phyloP scores from a whole-genome alignment of 352 stramenopile genomes.

The Globisporangium rhizosaccharum region DNA sequence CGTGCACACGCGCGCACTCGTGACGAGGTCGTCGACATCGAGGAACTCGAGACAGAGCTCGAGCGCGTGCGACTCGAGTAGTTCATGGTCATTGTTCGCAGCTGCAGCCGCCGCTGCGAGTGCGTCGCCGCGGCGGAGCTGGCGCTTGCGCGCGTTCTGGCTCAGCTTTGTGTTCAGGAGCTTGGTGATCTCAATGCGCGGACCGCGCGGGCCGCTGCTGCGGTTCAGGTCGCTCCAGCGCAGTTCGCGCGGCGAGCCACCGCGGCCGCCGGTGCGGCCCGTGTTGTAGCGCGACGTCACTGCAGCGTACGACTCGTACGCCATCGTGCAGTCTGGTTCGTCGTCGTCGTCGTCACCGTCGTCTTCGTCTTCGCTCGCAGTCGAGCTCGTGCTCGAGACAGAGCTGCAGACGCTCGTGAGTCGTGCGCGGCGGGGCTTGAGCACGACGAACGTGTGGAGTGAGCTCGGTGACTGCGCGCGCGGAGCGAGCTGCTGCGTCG shows the following conservation, averaged over 20 bases:
- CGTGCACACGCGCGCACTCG: constrained; percentile 36
- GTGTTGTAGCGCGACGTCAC: constrained; percentile 42
- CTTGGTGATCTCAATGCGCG: constrained; percentile 23
- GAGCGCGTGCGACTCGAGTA: constrained; percentile 43
- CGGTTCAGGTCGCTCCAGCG: constrained; percentile 71
- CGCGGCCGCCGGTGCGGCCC: constrained; percentile 4
- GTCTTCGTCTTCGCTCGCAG: constrained; percentile 33
- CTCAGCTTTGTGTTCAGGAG: constrained; percentile 18
- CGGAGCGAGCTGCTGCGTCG: background rate
- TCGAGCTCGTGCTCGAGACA: constrained; percentile 22
- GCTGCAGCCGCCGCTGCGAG: constrained; percentile 6
- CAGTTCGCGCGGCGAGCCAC: constrained; percentile 29
- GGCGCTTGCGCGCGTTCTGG: constrained; percentile 25
- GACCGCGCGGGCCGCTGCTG: constrained; percentile 42
- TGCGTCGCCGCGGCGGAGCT: constrained; percentile 9
- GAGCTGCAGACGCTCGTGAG: constrained; percentile 31
- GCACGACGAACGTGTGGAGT: constrained; percentile 15
- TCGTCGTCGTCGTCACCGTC: constrained; percentile 17
- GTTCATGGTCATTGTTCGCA: constrained; percentile 13
- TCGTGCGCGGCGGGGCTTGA: constrained; percentile 20
- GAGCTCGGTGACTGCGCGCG: background rate
- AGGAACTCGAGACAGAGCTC: constrained; percentile 79
- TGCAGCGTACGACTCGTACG: constrained; percentile 74
- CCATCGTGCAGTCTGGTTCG: constrained; percentile 33
- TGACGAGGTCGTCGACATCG: constrained; percentile 39